Base-by-base conservation (phyloP, 805 yeast genomes). In the Candida oleophila region DNA sequence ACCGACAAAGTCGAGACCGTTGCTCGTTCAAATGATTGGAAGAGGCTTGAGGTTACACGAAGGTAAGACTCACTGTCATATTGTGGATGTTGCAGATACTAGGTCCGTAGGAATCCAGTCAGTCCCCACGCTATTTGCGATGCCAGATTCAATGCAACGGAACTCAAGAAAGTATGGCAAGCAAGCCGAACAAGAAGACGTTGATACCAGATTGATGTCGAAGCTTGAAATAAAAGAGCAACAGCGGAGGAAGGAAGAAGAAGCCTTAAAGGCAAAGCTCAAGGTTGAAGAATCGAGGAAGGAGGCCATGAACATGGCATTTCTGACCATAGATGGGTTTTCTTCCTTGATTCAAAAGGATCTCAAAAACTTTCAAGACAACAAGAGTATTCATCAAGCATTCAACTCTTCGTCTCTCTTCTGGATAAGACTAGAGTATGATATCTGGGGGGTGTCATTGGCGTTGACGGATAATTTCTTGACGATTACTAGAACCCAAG, bases 21-120 rank as follows among this genome's bases (percentile, higher is more conserved):
- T 91, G 38, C 65, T 89, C 33, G 74, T 82, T 15, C 98, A 91
- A 60, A 91, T 91, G 96, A 76, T 91, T 16, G 98, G 98, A 0
- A 73, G 98, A 46, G 98, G 97, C 0, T 66, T 91, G 36, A 67
- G 98, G 33, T 53, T 80, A 12, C 82, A 81, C 55, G 68, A 74
- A 2, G 79, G 76, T 0, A 91, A 91, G 57, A 62, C 72, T 2
- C 68, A 72, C 49, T 89, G 97, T 56, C 85, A 84, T 55, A 74
- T 91, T 4, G 74, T 89, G 1, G 96, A 90, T 60, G 80, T 89
- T 63, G 87, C 83, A n/a, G 87, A 83, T 9, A 74, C 83, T 0
- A 70, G 69, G 12, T 69, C 68, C n/a, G 68, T 71, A 0, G 85
- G 85, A 2, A 68, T 84, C 3, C 73, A 73, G 12, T 74, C 85